Evolutionary conservation across 257 asterid species (phyloP).

Genomic region (Petunia secreta): DNA sequence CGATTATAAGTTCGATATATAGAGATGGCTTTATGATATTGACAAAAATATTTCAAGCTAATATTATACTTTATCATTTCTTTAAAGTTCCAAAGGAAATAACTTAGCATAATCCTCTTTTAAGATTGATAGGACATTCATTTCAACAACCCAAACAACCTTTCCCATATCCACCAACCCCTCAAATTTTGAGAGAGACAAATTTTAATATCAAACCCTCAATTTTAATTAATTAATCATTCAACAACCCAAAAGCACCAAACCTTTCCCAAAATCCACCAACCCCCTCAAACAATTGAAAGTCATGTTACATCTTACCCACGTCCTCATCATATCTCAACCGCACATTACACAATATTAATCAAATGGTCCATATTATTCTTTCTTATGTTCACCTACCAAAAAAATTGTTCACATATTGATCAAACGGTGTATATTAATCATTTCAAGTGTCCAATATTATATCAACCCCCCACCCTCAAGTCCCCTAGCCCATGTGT

Average conservation of each 20-base stretch:
- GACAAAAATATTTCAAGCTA: no score
- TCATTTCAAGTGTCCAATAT: neutral
- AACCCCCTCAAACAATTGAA: neutral
- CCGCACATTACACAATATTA: neutral
- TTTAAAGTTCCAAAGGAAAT: no score
- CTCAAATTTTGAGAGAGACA: neutral
- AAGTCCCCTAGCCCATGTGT: no score
- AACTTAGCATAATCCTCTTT: no score
- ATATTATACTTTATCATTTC: no score
- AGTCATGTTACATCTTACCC: constrained; percentile 8
- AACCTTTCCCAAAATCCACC: constrained; percentile 23
- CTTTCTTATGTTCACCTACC: constrained; percentile 10
- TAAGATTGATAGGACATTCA: no score
- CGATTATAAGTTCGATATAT: no score
- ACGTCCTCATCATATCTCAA: neutral
- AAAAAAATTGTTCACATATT: neutral
- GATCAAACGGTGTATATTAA: constrained; percentile 7
- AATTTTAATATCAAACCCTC: neutral
- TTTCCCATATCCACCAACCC: neutral
- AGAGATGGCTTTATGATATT: no score
- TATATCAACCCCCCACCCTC: neutral
- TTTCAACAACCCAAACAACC: neutral
- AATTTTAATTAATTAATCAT: neutral
- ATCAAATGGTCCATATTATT: neutral
- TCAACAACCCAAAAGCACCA: constrained; percentile 24